These are phyloP conservation scores for Talaromyces sp. DNA, from an alignment of 2,329 filamentous ascomycete genomes.

Conservation along the genomic window DNA sequence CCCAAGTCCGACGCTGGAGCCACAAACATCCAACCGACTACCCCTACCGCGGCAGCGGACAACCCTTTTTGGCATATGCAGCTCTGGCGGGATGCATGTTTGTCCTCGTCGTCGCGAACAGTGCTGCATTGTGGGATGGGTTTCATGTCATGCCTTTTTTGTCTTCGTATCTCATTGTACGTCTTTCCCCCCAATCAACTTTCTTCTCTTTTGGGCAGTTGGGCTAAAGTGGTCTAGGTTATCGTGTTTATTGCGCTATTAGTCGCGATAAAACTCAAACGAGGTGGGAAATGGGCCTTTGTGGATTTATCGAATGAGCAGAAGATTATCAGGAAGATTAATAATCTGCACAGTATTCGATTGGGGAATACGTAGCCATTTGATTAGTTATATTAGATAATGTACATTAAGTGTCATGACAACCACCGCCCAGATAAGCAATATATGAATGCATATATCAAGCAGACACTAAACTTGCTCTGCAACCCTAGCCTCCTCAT, in stretches of 20 bases:
- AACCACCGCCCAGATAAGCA: not conserved
- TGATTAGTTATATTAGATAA: no score
- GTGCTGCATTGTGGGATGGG: constrained; percentile 33
- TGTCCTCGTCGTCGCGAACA: constrained; percentile 31
- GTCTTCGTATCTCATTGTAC: constrained; percentile 37
- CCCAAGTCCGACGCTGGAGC: constrained; percentile 12
- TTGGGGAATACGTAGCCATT: constrained; percentile 15
- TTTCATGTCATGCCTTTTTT: constrained; percentile 34
- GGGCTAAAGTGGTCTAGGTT: constrained; percentile 20
- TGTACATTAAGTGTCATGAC: not conserved
- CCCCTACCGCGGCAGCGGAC: constrained; percentile 37
- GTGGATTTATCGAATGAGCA: constrained; percentile 29
- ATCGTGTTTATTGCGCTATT: constrained; percentile 28
- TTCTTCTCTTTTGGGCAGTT: not conserved
- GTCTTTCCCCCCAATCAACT: constrained; percentile 12
- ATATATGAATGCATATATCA: not conserved
- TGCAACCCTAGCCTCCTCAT: not conserved
- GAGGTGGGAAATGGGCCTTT: constrained; percentile 24
- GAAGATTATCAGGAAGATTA: constrained; percentile 26
- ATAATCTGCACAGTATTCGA: constrained; percentile 28
- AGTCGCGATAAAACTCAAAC: constrained; percentile 26
- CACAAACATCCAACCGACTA: constrained; percentile 26
- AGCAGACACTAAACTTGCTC: not conserved
- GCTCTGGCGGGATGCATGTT: constrained; percentile 34
- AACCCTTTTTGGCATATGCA: constrained; percentile 35